Conservation (phyloP, 352 stramenopile species). For the Phytopythium cucurbitacearum region DNA sequence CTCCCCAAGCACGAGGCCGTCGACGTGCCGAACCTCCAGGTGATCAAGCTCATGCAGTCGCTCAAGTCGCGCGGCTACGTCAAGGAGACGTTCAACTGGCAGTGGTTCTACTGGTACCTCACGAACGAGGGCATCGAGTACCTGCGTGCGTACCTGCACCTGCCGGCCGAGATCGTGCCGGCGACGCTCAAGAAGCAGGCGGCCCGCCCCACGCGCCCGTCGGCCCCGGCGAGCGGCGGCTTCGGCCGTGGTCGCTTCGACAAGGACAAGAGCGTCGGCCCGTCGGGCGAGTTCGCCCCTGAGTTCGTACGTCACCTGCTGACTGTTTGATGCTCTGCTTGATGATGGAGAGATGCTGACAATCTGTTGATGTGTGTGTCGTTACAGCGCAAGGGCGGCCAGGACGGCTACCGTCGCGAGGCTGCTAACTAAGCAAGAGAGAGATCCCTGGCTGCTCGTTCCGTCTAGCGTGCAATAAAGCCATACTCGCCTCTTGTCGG, state of each 20-base stretch:
- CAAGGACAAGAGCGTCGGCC: slow-evolving; percentile 88
- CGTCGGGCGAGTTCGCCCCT: slow-evolving; percentile 86
- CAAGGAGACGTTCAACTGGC: slow-evolving; percentile 99
- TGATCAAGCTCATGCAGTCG: slow-evolving; percentile 98
- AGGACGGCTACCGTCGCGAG: slow-evolving; percentile 87
- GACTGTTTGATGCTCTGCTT: background rate
- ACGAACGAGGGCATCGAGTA: slow-evolving; percentile 99
- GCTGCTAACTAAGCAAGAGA: slow-evolving; percentile 74
- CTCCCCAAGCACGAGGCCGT: slow-evolving; percentile 94
- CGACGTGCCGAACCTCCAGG: slow-evolving; percentile 98
- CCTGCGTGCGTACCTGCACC: slow-evolving; percentile 96
- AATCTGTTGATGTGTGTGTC: background rate
- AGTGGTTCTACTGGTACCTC: slow-evolving; percentile 99
- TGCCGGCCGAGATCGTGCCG: slow-evolving; percentile 98
- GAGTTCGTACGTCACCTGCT: slow-evolving; percentile 67
- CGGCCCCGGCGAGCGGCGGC: slow-evolving; percentile 64
- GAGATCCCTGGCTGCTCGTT: slow-evolving; percentile 9
- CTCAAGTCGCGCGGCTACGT: slow-evolving; percentile 97
- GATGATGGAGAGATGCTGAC: slow-evolving; percentile 7
- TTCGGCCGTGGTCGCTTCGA: slow-evolving; percentile 85
- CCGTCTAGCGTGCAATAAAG: slow-evolving; percentile 49
- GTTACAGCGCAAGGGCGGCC: slow-evolving; percentile 53
- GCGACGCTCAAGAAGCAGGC: slow-evolving; percentile 98
- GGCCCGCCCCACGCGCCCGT: slow-evolving; percentile 72
- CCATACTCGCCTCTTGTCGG: slow-evolving; percentile 53